Percentiles rank a stretch among this genome's conserved stretches.
phyloP scores from a whole-genome alignment of 2,329 filamentous ascomycete species.

The Golovinomyces cichoracearum region DNA sequence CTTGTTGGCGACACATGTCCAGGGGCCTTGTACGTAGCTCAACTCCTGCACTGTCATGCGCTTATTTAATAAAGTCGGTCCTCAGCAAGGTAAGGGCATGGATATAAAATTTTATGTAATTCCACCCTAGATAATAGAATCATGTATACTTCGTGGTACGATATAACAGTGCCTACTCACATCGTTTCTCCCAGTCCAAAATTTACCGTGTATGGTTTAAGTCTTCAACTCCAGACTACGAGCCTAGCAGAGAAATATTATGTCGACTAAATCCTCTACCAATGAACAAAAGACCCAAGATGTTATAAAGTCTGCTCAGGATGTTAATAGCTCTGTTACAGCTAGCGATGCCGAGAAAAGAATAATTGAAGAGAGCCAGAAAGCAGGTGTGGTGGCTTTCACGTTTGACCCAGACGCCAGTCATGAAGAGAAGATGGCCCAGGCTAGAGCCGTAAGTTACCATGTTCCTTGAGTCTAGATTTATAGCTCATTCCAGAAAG shows the following conservation, averaged over 20 bases:
- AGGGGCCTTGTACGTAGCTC: too few species aligned
- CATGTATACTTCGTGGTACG: too few species aligned
- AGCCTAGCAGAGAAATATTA: slow-evolving; percentile 6
- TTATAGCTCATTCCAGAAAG: slow-evolving; percentile 19
- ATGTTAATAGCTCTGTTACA: slow-evolving; percentile 36
- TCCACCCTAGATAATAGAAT: too few species aligned
- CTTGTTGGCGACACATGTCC: too few species aligned
- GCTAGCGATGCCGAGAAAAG: slow-evolving; percentile 46
- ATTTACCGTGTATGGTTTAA: too few species aligned
- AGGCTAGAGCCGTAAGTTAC: slow-evolving; percentile 44
- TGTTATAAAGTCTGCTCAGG: slow-evolving; percentile 47
- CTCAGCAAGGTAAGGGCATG: too few species aligned
- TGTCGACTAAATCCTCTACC: slow-evolving; percentile 11
- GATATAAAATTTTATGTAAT: too few species aligned
- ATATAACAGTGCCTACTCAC: too few species aligned
- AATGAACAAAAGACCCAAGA: slow-evolving; percentile 60
- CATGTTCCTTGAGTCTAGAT: background rate
- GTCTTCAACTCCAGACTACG: background rate
- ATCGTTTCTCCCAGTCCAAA: too few species aligned
- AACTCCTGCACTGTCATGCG: too few species aligned
- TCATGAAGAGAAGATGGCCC: slow-evolving; percentile 58
- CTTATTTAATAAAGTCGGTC: too few species aligned
- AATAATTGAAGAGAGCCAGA: slow-evolving; percentile 51
- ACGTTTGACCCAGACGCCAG: slow-evolving; percentile 69
- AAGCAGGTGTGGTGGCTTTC: slow-evolving; percentile 55